Base-by-base conservation (phyloP, 2,329 filamentous ascomycete genomes). In the Pseudogymnoascus sp. region DNA sequence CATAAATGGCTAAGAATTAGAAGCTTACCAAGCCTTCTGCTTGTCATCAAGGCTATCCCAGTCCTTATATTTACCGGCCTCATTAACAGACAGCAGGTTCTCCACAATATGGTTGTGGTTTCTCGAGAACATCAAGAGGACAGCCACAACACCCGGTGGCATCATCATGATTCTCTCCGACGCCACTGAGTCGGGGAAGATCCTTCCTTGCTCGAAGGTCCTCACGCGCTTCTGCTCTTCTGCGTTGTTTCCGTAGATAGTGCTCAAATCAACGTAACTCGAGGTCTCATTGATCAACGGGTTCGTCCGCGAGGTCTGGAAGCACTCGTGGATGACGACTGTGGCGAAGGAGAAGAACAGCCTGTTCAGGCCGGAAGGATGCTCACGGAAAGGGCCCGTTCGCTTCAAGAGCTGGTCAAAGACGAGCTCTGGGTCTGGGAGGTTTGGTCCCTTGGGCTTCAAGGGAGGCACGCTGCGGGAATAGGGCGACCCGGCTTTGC, bases 401-500 rank as follows among this genome's bases (percentile, higher is more conserved):
- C 77, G 74, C 66, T 76, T 77, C 49, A 80, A 71, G 19, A 80
- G 71, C 58, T 75, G 70, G 63, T 80, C 78, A 60, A 73, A 80
- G 25, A 80, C 77, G 14, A 78, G 73, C 66, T 79, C 78, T n/a
- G 75, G 74, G 64, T 80, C 78, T 41, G 78, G 78, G 16, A 80
- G 70, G 67, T 76, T 77, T n/a, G 74, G 75, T n/a, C 79, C 79
- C 69, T 82, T 80, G 4, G 78, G 74, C 67, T 79, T 78, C 64
- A 73, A 66, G 0, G 78, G 77, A 16, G 77, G 77, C 8, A 80
- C 78, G 60, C 70, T 79, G 62, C 78, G 72, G 16, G 72, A 69
- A 67, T 80, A 80, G 2, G 77, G 76, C 2, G 76, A 74, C 5
- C 80, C 79, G 12, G 80, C 80, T 67, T 80, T 81, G 65, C 80